These are phyloP conservation scores for Fusarium albosuccineum DNA, from an alignment of 2,329 filamentous ascomycete species.

Conservation along the genomic window DNA sequence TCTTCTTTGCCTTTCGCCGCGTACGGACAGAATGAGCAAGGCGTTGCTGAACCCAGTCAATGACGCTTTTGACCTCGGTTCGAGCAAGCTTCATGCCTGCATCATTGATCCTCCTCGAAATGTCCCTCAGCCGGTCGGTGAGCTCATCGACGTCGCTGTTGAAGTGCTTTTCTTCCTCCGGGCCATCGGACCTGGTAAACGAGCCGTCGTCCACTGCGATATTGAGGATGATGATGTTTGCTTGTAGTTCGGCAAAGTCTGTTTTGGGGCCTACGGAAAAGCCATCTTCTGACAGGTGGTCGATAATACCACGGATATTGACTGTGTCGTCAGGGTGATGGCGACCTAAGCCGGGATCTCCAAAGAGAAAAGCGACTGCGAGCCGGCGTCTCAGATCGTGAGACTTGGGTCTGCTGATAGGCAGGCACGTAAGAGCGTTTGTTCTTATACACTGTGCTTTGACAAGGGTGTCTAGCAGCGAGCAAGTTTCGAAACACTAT, in stretches of 20 bases:
- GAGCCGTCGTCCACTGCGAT: conserved; percentile 77
- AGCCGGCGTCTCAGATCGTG: conserved; percentile 76
- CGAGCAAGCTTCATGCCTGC: conserved; percentile 78
- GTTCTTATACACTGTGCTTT: conserved; percentile 65
- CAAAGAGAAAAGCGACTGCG: conserved; percentile 73
- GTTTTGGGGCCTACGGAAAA: conserved; percentile 69
- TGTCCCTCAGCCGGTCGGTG: conserved; percentile 67
- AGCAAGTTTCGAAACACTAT: conserved; percentile 65
- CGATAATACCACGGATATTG: conserved; percentile 58
- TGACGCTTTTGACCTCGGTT: conserved; percentile 80
- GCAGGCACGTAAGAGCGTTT: conserved; percentile 70
- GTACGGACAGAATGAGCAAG: conserved; percentile 79
- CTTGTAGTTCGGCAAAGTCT: conserved; percentile 77
- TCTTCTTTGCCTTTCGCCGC: conserved; percentile 66
- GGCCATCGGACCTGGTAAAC: conserved; percentile 44
- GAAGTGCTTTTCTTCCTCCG: conserved; percentile 63
- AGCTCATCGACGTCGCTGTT: conserved; percentile 79
- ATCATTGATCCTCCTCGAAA: conserved; percentile 76
- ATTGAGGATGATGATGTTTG: conserved; percentile 77
- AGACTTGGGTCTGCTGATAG: conserved; percentile 61
- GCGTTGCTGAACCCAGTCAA: conserved; percentile 81
- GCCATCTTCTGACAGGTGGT: conserved; percentile 60
- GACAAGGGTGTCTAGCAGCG: conserved; percentile 62
- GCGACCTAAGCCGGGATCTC: conserved; percentile 58
- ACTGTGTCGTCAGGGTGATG: conserved; percentile 58